Evolutionary conservation across 2,329 filamentous ascomycete genomes (phyloP), one percentile per base, ranked within the genome.

Genomic region (Botrytis deweyae): DNA sequence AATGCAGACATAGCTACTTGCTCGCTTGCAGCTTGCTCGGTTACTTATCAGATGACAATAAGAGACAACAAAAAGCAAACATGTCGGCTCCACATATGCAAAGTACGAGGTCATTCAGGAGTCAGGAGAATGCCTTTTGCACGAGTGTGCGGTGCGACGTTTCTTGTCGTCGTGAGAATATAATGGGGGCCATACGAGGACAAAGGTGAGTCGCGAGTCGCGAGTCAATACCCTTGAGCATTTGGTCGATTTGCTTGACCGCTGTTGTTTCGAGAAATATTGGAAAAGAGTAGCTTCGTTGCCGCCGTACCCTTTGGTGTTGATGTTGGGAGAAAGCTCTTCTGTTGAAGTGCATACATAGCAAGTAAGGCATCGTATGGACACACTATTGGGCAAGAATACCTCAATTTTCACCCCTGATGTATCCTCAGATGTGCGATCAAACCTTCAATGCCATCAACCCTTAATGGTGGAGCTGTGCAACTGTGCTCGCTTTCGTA

Each of bases 31-130:
- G 40, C 33, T 40, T 68, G 25, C 49, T 16, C 52, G n/a, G 25
- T 14, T 42, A 20, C 33, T n/a, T 33, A 38, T 38, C 38, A 40
- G 36, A 58, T 58, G 52, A 58, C 38, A 58, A 42, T 52, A 42
- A 42, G 25, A 29, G 40, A 42, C 66, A 69, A 16, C 25, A 58
- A 69, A 68, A 69, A 58, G 66, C n/a, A 69, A 68, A 58, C 4
- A 7, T 42, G 29, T 44, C 36, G 38, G 20, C 66, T 42, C 49
- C 66, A 69, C 66, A 69, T 36, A 58, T 42, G 66, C 46, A 69
- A 52, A 58, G 16, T 36, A 55, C 65, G 25, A 55, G 46, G 36
- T n/a, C 25, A 33, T 20, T 55, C 36, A 68, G 49, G 36, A 58
- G n/a, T 25, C 7, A 42, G 52, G 49, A 58, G n/a, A 42, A 42